Conservation (phyloP, 2,329 filamentous ascomycete species). For the Penicillium rolfsii region DNA sequence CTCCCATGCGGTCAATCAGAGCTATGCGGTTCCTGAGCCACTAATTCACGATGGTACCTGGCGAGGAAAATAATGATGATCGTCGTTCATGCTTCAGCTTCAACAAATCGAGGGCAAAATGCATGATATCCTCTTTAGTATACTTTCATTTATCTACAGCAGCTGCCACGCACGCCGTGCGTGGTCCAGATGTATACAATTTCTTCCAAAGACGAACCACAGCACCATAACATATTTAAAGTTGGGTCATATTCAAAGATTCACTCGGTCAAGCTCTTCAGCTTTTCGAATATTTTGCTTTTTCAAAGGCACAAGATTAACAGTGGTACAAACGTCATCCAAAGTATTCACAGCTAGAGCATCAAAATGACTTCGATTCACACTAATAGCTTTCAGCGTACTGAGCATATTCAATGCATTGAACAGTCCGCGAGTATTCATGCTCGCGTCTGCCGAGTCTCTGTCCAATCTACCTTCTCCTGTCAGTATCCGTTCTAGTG, state of each 20-base stretch:
- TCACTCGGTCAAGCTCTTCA: constrained; percentile 1
- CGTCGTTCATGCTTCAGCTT: background rate
- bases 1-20: constrained; percentile 2
- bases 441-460: constrained; percentile 1
- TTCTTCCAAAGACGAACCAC: background rate
- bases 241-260: no score
- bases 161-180: no score
- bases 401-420: constrained; percentile 5
- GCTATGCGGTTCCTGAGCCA: background rate
- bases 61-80: background rate
- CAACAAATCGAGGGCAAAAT: no score
- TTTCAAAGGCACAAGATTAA: constrained; percentile 9
- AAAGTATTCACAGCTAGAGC: constrained; percentile 6
- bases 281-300: constrained; percentile 4
- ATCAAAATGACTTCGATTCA: constrained; percentile 4
- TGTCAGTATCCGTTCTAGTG: background rate
- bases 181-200: no score
- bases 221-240: no score
- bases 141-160: no score
- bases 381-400: constrained; percentile 3
- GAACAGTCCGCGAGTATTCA: background rate
- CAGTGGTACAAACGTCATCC: constrained; percentile 5
- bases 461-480: background rate
- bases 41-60: background rate
- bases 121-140: no score